These are phyloP conservation scores for Metarhizium brunneum DNA, from an alignment of 2,329 filamentous ascomycete genomes.

Conservation along the genomic window DNA sequence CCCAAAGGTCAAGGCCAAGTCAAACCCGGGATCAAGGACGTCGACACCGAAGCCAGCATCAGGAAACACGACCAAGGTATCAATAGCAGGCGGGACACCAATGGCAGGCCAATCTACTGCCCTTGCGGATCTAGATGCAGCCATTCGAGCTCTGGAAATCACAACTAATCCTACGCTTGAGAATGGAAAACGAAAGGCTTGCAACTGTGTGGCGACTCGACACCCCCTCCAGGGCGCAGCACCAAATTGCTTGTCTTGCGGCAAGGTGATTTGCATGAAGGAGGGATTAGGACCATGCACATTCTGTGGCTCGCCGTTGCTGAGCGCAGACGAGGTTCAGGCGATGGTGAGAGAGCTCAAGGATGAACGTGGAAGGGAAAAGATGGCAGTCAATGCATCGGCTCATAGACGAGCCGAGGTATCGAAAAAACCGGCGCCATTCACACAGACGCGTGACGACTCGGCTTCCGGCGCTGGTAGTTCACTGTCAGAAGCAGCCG, in stretches of 20 bases:
- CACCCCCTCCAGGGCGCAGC: conserved; percentile 86
- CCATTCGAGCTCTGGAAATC: conserved; percentile 84
- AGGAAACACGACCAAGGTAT: conserved; percentile 52
- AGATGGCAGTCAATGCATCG: conserved; percentile 71
- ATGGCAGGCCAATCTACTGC: conserved; percentile 76
- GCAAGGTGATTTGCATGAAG: conserved; percentile 90
- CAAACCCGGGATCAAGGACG: conserved; percentile 40
- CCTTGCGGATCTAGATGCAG: conserved; percentile 63
- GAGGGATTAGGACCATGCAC: conserved; percentile 93
- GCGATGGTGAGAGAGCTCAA: conserved; percentile 76
- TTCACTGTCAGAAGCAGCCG: conserved; percentile 47
- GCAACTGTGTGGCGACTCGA: conserved; percentile 78
- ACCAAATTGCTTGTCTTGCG: conserved; percentile 85
- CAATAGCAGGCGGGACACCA: conserved; percentile 65
- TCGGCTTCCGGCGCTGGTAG: conserved; percentile 18
- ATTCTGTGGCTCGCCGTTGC: conserved; percentile 68
- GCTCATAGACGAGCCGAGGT: conserved; percentile 59
- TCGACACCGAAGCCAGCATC: conserved; percentile 44
- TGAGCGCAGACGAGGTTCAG: conserved; percentile 66
- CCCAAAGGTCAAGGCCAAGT: conserved; percentile 46
- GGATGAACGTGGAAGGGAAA: conserved; percentile 79
- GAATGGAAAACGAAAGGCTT: conserved; percentile 51
- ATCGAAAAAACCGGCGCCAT: conserved; percentile 49
- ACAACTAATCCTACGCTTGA: conserved; percentile 73
- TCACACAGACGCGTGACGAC: conserved; percentile 37